Conservation (phyloP, 2,329 filamentous ascomycete species). For the Sporothrix variecibatus region DNA sequence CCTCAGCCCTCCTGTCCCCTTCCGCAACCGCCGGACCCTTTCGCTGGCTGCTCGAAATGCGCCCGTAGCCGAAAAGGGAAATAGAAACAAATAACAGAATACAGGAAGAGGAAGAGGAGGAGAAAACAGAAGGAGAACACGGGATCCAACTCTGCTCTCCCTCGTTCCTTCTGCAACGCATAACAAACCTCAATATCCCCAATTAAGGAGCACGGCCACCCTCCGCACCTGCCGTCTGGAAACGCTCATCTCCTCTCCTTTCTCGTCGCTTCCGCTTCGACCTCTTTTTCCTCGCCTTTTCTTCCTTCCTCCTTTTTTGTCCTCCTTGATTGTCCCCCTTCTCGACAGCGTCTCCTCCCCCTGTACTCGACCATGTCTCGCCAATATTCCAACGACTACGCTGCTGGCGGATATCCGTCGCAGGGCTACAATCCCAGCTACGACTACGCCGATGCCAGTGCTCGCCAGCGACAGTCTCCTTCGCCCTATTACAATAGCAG, state of each 20-base stretch:
- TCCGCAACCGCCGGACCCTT: not conserved
- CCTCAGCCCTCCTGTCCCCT: not conserved
- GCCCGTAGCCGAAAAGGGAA: not conserved
- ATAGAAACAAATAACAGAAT: not conserved
- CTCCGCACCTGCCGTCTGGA: slow-evolving; percentile 11
- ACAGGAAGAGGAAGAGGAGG: not conserved
- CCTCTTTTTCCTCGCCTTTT: not conserved
- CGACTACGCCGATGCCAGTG: slow-evolving; percentile 20
- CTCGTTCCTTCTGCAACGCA: not conserved
- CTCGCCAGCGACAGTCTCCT: slow-evolving; percentile 10
- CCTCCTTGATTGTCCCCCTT: no score
- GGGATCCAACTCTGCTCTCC: not conserved
- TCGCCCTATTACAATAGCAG: slow-evolving; percentile 19
- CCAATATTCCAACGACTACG: slow-evolving; percentile 43
- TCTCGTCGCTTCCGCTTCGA: not conserved
- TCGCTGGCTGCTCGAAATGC: not conserved
- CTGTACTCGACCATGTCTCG: slow-evolving; percentile 32
- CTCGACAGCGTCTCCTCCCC: not conserved
- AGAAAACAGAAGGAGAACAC: not conserved
- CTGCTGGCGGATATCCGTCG: slow-evolving; percentile 34
- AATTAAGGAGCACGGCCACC: slow-evolving; percentile 1
- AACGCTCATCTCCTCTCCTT: not conserved
- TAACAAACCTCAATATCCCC: slow-evolving; percentile 7
- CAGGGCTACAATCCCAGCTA: slow-evolving; percentile 23
- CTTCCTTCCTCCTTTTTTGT: not conserved